Evolutionary conservation across 257 asterid species (phyloP), one percentile per base, ranked within the genome.

Genomic region (Gentiana dahurica): DNA sequence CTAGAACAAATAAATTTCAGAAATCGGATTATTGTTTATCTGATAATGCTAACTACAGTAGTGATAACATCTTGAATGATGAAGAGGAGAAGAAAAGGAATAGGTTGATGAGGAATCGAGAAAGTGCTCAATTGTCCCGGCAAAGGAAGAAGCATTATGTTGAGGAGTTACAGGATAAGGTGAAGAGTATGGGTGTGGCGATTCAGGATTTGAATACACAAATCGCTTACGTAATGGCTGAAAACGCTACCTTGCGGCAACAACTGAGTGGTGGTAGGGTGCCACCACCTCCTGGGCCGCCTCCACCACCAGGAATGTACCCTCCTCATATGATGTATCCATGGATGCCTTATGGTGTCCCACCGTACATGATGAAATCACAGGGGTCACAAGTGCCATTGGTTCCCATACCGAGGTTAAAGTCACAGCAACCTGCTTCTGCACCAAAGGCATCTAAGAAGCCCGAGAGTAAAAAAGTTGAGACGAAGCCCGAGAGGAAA

Each of bases 101-200:
- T 2, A 82, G 98, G 84, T 63, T 91, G 70, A 77, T 87, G 81
- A 87, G 98, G 86, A 91, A 91, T 66, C 77, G 98, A 49, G 98
- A 91, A 73, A 91, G 98, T 79, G 98, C 98, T 47, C 98, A 87
- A 39, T 74, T 91, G 48, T 91, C 98, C 4, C 78, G 98, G 56
- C 98, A 85, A 79, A 83, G 96, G 65, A 91, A 85, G 77, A 91
- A 87, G 65, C 98, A 85, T 70, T 88, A 91, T 61, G 94, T 91
- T 3, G 98, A 85, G 71, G 98, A 91, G 75, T 77, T 91, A 69
- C 96, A 91, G 73, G 96, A 91, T 63, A 91, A 87, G 71, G 90
- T 91, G 63, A 85, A 84, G 75, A 71, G 49, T 7, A 87, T 91
- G 98, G 89, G 85, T 70, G 78, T 96, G 0, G 85, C 96, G 1